Base-by-base conservation (phyloP, 2,329 filamentous ascomycete species). In the Colletotrichum tropicale region DNA sequence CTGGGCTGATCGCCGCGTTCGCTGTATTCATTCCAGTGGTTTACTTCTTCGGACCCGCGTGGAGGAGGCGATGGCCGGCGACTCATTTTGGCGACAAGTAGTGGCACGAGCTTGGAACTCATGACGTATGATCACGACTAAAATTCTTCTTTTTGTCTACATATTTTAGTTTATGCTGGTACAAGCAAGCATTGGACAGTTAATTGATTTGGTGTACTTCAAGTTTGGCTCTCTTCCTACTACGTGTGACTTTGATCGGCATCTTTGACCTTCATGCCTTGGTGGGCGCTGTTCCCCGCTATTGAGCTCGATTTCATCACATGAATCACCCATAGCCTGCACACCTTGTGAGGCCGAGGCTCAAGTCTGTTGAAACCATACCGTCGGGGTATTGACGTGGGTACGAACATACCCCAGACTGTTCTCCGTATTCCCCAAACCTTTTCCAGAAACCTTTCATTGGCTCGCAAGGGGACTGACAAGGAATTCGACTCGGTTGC, bases 1-100 rank as follows among this genome's bases (percentile, higher is more conserved):
- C 80, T 10, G 83, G 83, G 61, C 77, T 80, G 10, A 79, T 84
- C 60, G 77, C 81, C 30, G 81, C 83, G 2, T 74, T 80, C 16
- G 79, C 80, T 6, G 75, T 84, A 8, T 80, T 80, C 9, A 72
- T 84, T 43, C 81, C 81, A 1, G 56, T 78, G 4, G 78, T 84
- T 9, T 83, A 80, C 56, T n/a, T 32, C 12, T 76, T 74, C 13
- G 74, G 74, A 0, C 74, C 74, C 10, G 74, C 74, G 8, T 76
- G 70, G 74, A 36, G 70, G 9, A 74, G 18, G 58, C 65, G 65
- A 6, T 76, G 70, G 74, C 74, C 65, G 10, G 74, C 74, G 18
- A 43, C 73, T 7, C 48, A 61, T 18, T 69, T 76, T 4, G 64
- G 74, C 8, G 65, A 76, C 15, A 61, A 64, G 24, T 64, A 52